These are phyloP conservation scores for Tylopilus vinaceipallidus DNA, from an alignment of 768 basidiomycete genomes.

Conservation along the genomic window DNA sequence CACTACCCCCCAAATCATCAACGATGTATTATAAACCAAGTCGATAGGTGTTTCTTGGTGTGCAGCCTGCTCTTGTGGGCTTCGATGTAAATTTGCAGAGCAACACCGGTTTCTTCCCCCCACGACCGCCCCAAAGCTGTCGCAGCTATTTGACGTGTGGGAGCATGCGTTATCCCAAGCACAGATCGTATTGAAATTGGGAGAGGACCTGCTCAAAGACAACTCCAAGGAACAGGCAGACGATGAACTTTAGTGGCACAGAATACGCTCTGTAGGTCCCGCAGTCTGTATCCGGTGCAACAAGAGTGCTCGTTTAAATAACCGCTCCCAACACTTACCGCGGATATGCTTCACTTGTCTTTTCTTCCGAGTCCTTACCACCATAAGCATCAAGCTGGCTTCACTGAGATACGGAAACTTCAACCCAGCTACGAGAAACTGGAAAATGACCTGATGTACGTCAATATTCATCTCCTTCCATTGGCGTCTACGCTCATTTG, in stretches of 20 bases:
- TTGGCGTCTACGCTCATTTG: no score
- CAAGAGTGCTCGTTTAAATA: conserved; percentile 13
- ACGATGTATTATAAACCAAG: conserved; percentile 41
- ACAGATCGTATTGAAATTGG: conserved; percentile 50
- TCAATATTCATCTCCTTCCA: no score
- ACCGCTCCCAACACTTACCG: conserved; percentile 73
- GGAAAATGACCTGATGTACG: no score
- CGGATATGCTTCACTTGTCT: conserved; percentile 47
- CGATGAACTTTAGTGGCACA: conserved; percentile 68
- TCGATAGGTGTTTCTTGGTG: conserved; percentile 28
- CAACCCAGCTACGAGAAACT: no score
- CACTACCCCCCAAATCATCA: conserved; percentile 51
- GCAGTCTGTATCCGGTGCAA: conserved; percentile 2
- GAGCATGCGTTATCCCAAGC: conserved; percentile 63
- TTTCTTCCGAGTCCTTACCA: no score
- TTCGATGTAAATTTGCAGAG: conserved; percentile 49
- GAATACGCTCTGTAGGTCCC: conserved; percentile 58
- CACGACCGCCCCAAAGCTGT: conserved; percentile 58
- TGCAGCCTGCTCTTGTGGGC: conserved; percentile 39
- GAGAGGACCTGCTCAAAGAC: conserved; percentile 51
- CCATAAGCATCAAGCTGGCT: no score
- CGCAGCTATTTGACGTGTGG: conserved; percentile 60
- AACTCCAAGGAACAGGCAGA: conserved; percentile 46
- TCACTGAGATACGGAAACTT: no score
- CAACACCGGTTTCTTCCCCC: conserved; percentile 84